Base-by-base conservation (phyloP, 2,329 filamentous ascomycete genomes). In the Fusarium redolens region DNA sequence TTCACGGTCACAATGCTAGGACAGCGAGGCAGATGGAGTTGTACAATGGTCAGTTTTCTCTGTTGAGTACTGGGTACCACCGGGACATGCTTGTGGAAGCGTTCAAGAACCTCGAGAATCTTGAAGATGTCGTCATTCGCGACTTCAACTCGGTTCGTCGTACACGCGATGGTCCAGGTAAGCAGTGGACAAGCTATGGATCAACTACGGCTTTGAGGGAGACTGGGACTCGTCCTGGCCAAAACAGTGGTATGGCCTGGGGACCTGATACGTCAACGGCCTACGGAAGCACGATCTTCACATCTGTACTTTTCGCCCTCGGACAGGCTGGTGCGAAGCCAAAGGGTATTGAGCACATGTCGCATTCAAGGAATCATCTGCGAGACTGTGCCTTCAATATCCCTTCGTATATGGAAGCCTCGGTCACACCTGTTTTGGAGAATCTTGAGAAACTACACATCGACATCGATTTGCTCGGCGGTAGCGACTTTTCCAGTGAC, bases 81-180 rank as follows among this genome's bases (percentile, higher is more conserved):
- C 78, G 83, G 3, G 83, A 86, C 11, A 84, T 92, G 84, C 84
- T 92, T 20, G 81, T 83, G 1, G 83, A 88, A 37, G 90, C 90
- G 4, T 87, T 92, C 58, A 74, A 78, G 14, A 85, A 87, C 38
- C 82, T 93, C 7, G 76, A 79, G 1, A 88, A 88, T 60, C 84
- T 92, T 9, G 80, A 87, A 35, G 87, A 85, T 0, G 78, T 92
- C 18, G 87, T 89, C 30, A 81, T 92, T 30, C 86, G 91, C 22
- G 89, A 92, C 75, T 91, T 88, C 79, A 82, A 86, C 75, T 87
- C 87, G 0, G 28, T 8, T 1, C 83, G 78, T 14, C 86, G 90
- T 9, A 76, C 75, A 17, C 86, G 90, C 6, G 90, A 92, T 52
- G 82, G 82, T 4, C 51, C 37, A 2, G 22, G 65, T 17, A 75